These are phyloP conservation scores for Vitis vinifera DNA, from an alignment of 164 flowering plant species.

Conservation along the genomic window ASM3070453v1 NC_081821.1:5504001-5504500, in stretches of 20 bases:
- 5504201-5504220: conserved; percentile 60
- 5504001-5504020: conserved; percentile 44
- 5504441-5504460: conserved; percentile 58
- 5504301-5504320: conserved; percentile 50
- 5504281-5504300: conserved; percentile 44
- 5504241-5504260: conserved; percentile 63
- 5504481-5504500: conserved; percentile 41
- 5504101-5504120: conserved; percentile 43
- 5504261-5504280: conserved; percentile 45
- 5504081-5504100: conserved; percentile 57
- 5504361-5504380: conserved; percentile 43
- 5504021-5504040: conserved; percentile 57
- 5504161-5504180: conserved; percentile 32
- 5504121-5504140: conserved; percentile 59
- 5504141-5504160: conserved; percentile 77
- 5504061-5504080: conserved; percentile 60
- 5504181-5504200: conserved; percentile 37
- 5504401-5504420: conserved; percentile 54
- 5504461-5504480: conserved; percentile 30
- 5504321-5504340: conserved; percentile 59
- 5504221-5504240: conserved; percentile 67
- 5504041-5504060: conserved; percentile 34
- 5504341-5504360: conserved; percentile 51
- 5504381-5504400: conserved; percentile 59
- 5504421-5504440: conserved; percentile 47